Conservation (phyloP, 441 rosid species). For the Pelargonium hybrid region DNA sequence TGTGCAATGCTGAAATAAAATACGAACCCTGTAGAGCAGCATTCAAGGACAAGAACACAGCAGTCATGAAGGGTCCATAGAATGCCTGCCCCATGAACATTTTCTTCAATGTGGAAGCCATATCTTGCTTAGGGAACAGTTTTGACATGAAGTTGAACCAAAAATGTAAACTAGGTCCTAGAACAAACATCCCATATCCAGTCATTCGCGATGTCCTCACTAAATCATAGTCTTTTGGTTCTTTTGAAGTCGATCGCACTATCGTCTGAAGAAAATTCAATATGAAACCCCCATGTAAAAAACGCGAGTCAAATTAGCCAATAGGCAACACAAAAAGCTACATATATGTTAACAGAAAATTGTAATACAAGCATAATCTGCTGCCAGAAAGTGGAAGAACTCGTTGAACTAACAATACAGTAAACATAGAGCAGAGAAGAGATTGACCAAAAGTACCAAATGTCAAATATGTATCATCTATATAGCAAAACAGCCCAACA, state of each 20-base stretch:
- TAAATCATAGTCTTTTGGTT: conserved; percentile 47
- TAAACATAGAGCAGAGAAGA: too few species aligned
- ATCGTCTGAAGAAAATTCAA: conserved; percentile 35
- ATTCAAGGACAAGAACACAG: conserved; percentile 55
- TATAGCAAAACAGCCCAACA: too few species aligned
- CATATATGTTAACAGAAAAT: not conserved
- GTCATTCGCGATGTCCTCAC: conserved; percentile 74
- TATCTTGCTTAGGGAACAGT: conserved; percentile 54
- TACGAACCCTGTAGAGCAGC: conserved; percentile 56
- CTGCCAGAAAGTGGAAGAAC: not conserved
- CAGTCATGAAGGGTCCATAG: conserved; percentile 72
- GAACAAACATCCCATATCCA: conserved; percentile 58
- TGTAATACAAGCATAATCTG: not conserved
- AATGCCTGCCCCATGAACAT: conserved; percentile 63
- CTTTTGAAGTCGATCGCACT: conserved; percentile 18
- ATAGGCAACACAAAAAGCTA: not conserved
- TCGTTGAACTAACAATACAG: too few species aligned
- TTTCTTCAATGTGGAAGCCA: conserved; percentile 63
- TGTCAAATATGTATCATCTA: too few species aligned
- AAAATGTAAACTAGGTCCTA: conserved; percentile 69
- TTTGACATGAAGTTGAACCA: conserved; percentile 77
- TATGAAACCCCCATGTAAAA: not conserved
- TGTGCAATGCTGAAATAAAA: not conserved
- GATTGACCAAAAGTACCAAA: too few species aligned
- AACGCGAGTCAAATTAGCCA: not conserved